Base-by-base conservation (phyloP, 257 asterid genomes). In the Penstemon eatonii region DNA sequence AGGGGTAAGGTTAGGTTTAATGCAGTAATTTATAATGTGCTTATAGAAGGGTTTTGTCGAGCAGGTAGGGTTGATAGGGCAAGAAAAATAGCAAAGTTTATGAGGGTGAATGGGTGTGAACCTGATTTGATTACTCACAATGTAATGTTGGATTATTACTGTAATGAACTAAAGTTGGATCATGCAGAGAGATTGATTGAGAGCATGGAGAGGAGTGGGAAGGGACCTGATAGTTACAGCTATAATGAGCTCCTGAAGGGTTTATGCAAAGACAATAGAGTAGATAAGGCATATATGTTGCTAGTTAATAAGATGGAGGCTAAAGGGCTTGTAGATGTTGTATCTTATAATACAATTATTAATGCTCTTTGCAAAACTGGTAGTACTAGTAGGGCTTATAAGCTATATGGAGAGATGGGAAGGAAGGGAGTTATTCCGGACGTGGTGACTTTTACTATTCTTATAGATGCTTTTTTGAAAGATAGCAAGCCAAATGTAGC, bases 41-140 rank as follows among this genome's bases (percentile, higher is more conserved):
- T 91, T 63, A 87, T 94, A 68, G 74, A 86, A 65, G 97, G 95
- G 61, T 94, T 85, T 80, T 94, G 96, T 81, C 83, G 82, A 58
- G 72, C 80, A 41, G 96, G 96, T 66, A 89, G 92, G 84, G 81
- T 94, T 72, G 96, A 94, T 57, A 91, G 89, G 82, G 99, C 97
- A 5, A 85, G 40, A 6, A 63, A 45, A 19, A 63, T 81, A 66
- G 86, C 90, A 19, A 94, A 88, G 78, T 94, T 79, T 74, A 94
- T 94, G 99, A 84, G 75, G 79, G 83, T 76, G 71, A 89, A 89
- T 61, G 97, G 97, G 50, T 89, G 96, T 70, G 89, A 86, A 65
- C 96, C 97, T 2, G 97, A 94, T 67, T 70, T 87, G 75, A 75
- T 86, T 38, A 94, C 96, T 36, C 81, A 87, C 78, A 94, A 94